phyloP scores from a whole-genome alignment of 495 filamentous ascomycete genomes.

The Xylaria castorea region DNA sequence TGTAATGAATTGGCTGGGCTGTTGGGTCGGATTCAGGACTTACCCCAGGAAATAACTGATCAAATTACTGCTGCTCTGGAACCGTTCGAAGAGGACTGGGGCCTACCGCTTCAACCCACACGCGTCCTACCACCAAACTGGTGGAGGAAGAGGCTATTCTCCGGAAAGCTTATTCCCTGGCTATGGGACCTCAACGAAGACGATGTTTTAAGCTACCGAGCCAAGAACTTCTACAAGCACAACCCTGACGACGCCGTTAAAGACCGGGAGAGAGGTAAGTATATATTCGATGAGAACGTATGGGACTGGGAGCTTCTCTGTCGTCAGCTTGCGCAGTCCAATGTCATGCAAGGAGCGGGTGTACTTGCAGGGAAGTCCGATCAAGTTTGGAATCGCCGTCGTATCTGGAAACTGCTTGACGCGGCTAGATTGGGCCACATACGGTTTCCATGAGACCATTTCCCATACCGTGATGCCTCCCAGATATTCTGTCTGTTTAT shows the following conservation, averaged over 20 bases:
- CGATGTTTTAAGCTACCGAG: not conserved
- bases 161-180: constrained; percentile 32
- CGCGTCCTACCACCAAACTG: constrained; percentile 23
- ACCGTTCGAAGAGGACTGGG: constrained; percentile 22
- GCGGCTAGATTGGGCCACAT: constrained; percentile 22
- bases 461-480: not conserved
- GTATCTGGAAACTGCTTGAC: constrained; percentile 35
- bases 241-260: not conserved
- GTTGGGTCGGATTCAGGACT: not conserved
- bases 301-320: constrained; percentile 39
- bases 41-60: constrained; percentile 24
- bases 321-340: constrained; percentile 29
- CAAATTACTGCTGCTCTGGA: constrained; percentile 17
- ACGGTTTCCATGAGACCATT: not conserved
- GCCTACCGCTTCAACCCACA: constrained; percentile 14
- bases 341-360: constrained; percentile 8
- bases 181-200: constrained; percentile 28
- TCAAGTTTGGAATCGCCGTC: constrained; percentile 31
- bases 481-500: not conserved
- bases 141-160: constrained; percentile 30
- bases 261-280: not conserved
- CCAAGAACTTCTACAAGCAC: not conserved
- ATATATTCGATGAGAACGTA: constrained; percentile 9
- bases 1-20: not conserved
- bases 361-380: not conserved